phyloP scores from a whole-genome alignment of 192 early-diverging fungal species.

The Linnemannia elongata region DNA sequence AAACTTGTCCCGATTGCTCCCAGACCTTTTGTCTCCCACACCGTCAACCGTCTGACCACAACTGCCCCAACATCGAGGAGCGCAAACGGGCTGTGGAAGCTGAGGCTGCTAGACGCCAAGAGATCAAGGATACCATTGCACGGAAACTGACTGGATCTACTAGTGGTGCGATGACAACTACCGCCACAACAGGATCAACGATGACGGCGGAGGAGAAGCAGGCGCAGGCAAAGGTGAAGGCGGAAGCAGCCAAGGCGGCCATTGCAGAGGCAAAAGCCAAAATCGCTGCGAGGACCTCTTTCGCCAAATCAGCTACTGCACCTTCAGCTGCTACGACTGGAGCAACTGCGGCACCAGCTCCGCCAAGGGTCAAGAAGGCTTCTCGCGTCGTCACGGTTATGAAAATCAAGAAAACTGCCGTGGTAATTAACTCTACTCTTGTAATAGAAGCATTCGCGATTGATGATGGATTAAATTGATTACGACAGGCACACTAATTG shows the following conservation, averaged over 20 bases:
- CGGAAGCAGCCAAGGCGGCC: conserved; percentile 31
- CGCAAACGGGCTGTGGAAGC: not conserved
- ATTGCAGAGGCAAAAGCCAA: conserved; percentile 45
- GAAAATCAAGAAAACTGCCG: conserved; percentile 38
- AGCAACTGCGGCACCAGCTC: not conserved
- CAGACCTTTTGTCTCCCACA: conserved; percentile 39
- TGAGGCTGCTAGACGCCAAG: not conserved
- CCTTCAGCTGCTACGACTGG: not conserved
- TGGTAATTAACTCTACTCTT: conserved; percentile 12
- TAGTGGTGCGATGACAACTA: no score
- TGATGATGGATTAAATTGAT: not conserved
- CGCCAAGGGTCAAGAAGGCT: conserved; percentile 30
- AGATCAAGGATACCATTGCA: conserved; percentile 14
- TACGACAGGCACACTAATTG: not conserved
- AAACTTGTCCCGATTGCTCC: conserved; percentile 28
- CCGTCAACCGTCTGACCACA: conserved; percentile 33
- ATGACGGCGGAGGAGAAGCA: not conserved
- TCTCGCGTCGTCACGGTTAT: conserved; percentile 36
- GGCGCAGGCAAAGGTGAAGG: conserved; percentile 3
- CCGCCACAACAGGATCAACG: not conserved
- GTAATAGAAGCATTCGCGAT: not conserved
- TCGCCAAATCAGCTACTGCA: not conserved
- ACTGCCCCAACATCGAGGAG: conserved; percentile 20
- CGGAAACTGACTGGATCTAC: conserved; percentile 1
- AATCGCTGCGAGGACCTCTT: conserved; percentile 20